Percentiles rank a stretch among this genome's conserved stretches.
Conservation (phyloP, 2,329 filamentous ascomycete species). For the Fusarium sp. region DNA sequence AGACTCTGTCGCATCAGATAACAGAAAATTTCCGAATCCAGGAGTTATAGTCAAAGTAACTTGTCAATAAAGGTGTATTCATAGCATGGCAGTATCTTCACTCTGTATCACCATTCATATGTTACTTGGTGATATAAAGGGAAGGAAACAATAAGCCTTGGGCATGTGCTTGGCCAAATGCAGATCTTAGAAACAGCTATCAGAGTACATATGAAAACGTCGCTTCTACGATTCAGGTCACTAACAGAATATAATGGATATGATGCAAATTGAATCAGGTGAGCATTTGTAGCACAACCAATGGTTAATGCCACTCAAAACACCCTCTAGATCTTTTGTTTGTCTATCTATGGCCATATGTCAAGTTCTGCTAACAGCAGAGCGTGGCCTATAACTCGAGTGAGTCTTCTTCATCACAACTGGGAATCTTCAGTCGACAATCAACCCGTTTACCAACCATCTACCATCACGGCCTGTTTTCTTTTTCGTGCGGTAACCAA, state of each 20-base stretch:
- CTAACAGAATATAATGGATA: not conserved
- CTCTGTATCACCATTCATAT: not conserved
- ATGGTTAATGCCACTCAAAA: not conserved
- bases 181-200: not conserved
- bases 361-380: conserved; percentile 34
- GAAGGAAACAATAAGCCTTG: not conserved
- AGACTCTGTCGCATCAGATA: not conserved
- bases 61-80: not conserved
- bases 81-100: not conserved
- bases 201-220: not conserved
- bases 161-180: not conserved
- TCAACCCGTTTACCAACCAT: conserved; percentile 41
- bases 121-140: not conserved
- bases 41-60: not conserved
- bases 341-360: conserved; percentile 33
- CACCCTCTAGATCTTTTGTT: conserved; percentile 20
- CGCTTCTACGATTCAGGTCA: not conserved
- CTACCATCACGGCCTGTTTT: conserved; percentile 32
- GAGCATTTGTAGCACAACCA: not conserved
- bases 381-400: conserved; percentile 39
- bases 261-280: not conserved
- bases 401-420: conserved; percentile 46
- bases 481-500: conserved; percentile 39
- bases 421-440: conserved; percentile 46
- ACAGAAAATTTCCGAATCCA: not conserved